Evolutionary conservation across 2,329 filamentous ascomycete species (phyloP).

Genomic region (Verruconis gallopava): DNA sequence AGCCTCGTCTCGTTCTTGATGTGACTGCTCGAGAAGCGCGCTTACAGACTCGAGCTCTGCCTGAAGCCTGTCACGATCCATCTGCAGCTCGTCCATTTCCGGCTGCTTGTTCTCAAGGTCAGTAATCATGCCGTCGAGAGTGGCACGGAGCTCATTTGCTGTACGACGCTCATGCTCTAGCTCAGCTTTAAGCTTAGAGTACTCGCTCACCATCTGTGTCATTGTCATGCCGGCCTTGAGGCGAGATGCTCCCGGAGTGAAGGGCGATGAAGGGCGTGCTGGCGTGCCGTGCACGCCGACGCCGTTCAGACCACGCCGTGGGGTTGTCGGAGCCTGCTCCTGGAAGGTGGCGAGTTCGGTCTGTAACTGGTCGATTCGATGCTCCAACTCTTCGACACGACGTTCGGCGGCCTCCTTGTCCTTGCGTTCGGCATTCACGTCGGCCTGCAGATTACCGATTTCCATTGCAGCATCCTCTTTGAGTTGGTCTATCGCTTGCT

Average conservation of each 20-base stretch:
- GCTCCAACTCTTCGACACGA: slow-evolving; percentile 52
- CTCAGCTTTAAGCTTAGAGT: slow-evolving; percentile 52
- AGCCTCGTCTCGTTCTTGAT: slow-evolving; percentile 65
- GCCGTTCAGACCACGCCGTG: slow-evolving; percentile 30
- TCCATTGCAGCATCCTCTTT: slow-evolving; percentile 54
- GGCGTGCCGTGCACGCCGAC: slow-evolving; percentile 28
- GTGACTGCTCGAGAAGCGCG: slow-evolving; percentile 67
- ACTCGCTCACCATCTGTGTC: slow-evolving; percentile 52
- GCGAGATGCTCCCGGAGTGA: slow-evolving; percentile 37
- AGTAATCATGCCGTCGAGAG: slow-evolving; percentile 74
- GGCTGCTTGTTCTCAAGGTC: slow-evolving; percentile 77
- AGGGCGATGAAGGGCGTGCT: slow-evolving; percentile 36
- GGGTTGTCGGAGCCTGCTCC: slow-evolving; percentile 35
- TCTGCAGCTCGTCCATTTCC: slow-evolving; percentile 72
- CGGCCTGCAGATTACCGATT: slow-evolving; percentile 35
- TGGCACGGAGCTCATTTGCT: slow-evolving; percentile 58
- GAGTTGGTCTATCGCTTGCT: slow-evolving; percentile 48
- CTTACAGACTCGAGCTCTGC: slow-evolving; percentile 67
- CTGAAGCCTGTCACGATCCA: slow-evolving; percentile 68
- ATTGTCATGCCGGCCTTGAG: slow-evolving; percentile 42
- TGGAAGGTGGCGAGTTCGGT: slow-evolving; percentile 29
- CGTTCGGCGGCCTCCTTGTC: slow-evolving; percentile 50
- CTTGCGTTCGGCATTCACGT: slow-evolving; percentile 38
- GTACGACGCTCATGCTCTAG: slow-evolving; percentile 62
- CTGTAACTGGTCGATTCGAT: slow-evolving; percentile 46